Base-by-base conservation (phyloP, 805 yeast species). In the Hanseniaspora hatyaiensis region DNA sequence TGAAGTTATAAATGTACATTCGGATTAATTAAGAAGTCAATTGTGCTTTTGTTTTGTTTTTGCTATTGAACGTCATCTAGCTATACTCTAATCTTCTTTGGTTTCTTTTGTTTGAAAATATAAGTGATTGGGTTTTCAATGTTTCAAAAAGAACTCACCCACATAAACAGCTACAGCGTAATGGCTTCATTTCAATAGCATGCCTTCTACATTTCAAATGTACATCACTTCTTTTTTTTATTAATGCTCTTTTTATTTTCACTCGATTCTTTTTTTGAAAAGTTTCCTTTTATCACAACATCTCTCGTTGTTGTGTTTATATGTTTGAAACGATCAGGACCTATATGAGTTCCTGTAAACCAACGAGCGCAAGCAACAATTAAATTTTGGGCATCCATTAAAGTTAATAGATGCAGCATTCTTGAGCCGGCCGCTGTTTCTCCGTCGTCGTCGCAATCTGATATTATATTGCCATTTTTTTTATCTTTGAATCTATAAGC, bases 391-490 rank as follows among this genome's bases (percentile, higher is more conserved):
- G 75, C 82, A 55, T 85, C 86, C 83, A 81, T 81, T 53, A 77
- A 73, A 31, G 83, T 75, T 53, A 88, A 64, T 40, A 88, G 63
- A 65, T 86, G 95, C 43, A 87, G 63, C 70, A 88, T 66, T 50
- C 96, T 67, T 4, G 88, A 77, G 8, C 98, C 98, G 1, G 97
- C 95, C 0, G 97, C 97, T 0, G 94, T 73, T 59, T 92, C 98
- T 2, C 98, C 98, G 59, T 89, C 98, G 61, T 92, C 97, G 58
- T 92, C 96, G 55, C 84, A 87, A 56, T 92, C 96, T 56, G 84
- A 92, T 40, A 70, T 73, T 31, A 72, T 69, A 0, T 77, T 73
- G 0, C 79, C 84, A 23, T 65, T 56, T 3, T 43, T 36, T 1
- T 58, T 65, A 0, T 59, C 61, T 49, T 70, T 69, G 3, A 92